Evolutionary conservation across 1,139 yeast species (phyloP).

Genomic region (Taiozyma sp.): DNA sequence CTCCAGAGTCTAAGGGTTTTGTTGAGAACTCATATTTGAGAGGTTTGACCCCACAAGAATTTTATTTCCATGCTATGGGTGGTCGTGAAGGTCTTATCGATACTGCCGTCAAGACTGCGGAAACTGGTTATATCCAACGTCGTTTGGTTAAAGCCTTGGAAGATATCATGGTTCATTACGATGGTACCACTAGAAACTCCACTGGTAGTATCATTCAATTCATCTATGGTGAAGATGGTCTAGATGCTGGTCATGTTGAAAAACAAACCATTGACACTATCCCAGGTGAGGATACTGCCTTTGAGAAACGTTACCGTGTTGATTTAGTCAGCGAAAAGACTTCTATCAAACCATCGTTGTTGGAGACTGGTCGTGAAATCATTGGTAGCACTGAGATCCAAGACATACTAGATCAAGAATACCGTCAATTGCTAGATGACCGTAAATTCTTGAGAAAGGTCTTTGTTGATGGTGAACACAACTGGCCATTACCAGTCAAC

Average conservation of each 20-base stretch:
- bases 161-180: conserved; percentile 98
- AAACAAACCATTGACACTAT: conserved; percentile 95
- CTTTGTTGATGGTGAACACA: conserved; percentile 89
- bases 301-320: conserved; percentile 80
- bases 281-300: conserved; percentile 84
- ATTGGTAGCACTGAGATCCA: conserved; percentile 87
- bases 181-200: conserved; percentile 97
- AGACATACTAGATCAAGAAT: conserved; percentile 78
- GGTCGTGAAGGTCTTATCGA: conserved; percentile 99
- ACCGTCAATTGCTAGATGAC: conserved; percentile 67
- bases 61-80: conserved; percentile 99
- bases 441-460: conserved; percentile 79
- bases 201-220: conserved; percentile 95
- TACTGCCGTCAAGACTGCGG: conserved; percentile 98
- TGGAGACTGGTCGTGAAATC: conserved; percentile 89
- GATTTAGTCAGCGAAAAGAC: conserved; percentile 74
- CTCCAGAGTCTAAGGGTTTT: conserved; percentile 97
- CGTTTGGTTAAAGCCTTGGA: conserved; percentile 97
- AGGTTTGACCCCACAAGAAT: conserved; percentile 98
- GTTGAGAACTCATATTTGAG: conserved; percentile 96
- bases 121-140: conserved; percentile 98
- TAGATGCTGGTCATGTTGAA: conserved; percentile 97
- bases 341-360: conserved; percentile 62
- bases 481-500: conserved; percentile 98
- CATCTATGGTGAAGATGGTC: conserved; percentile 98